Evolutionary conservation across 345 rosid species (phyloP), one percentile per base, ranked within the genome.

Genomic region (Rhizophora apiculata): DNA sequence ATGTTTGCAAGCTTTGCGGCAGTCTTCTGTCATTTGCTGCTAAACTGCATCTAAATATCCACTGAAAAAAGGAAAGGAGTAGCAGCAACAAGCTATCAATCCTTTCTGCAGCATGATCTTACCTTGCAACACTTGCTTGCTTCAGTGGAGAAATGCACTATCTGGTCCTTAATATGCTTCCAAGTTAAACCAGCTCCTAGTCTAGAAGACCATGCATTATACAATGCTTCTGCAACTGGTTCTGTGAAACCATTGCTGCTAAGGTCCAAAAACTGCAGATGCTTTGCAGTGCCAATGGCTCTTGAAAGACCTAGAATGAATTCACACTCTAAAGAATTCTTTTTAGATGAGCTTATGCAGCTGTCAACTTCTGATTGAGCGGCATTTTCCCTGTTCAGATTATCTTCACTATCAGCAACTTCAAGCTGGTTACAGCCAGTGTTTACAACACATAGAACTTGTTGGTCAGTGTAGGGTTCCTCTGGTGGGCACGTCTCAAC

Each of bases 351-450:
- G 74, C 95, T 85, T 46, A 84, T 63, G 70, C 84, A 82, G 62
- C 85, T 78, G 52, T 79, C 68, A 5, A 81, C 39, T 46, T 79
- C 85, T 3, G 81, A 81, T 31, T 72, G 83, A 64, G 49, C 75
- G 36, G 76, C 78, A 70, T 78, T 86, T 57, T 15, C 71, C 63
- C 49, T 69, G 10, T 21, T 56, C 52, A 75, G 65, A 15, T 82
- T 82, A 69, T 95, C 99, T 83, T 92, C 94, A 61, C 98, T 95
- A 69, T 90, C 99, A 29, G 97, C 91, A 67, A 95, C 96, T 85
- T 87, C 90, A 8, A 92, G 87, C 56, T 67, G 72, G 69, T 75
- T 64, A 72, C 74, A 79, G 20, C 83, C 80, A 9, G 76, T 76
- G 78, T 78, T 77, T 68, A 70, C 39, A 49, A 60, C 78, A 72